Percentiles rank a stretch among this genome's conserved stretches.
Evolutionary conservation across 306 rosid species (phyloP).

Genomic region (Cucurbita ficifolia): DNA sequence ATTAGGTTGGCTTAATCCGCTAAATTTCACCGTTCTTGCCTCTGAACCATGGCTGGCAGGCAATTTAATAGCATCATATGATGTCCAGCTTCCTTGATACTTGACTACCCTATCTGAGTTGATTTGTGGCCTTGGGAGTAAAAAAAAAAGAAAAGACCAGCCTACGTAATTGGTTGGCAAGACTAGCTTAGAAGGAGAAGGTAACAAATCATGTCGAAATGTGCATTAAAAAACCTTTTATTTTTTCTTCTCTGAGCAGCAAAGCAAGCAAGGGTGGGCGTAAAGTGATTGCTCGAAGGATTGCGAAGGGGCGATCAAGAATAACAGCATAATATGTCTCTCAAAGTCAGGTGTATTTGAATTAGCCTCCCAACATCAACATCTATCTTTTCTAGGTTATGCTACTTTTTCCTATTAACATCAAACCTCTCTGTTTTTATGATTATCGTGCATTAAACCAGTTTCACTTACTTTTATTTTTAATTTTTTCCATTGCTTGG

Average conservation of each 20-base stretch:
- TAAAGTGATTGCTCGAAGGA: slow-evolving; percentile 76
- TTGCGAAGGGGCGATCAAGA: slow-evolving; percentile 78
- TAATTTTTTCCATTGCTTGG: neutral
- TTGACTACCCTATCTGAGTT: neutral
- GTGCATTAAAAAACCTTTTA: neutral
- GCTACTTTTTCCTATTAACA: neutral
- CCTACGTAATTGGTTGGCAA: neutral
- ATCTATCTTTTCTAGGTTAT: neutral
- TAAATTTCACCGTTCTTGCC: neutral
- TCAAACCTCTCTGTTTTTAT: neutral
- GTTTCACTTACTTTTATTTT: neutral
- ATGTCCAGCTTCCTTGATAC: neutral
- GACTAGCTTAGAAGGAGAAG: neutral
- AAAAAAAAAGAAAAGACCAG: neutral
- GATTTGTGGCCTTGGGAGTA: neutral
- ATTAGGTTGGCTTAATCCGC: neutral
- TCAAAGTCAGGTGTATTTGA: neutral
- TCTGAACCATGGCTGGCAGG: neutral
- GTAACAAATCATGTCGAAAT: neutral
- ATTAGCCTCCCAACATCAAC: neutral
- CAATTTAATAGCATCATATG: neutral
- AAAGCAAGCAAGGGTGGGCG: slow-evolving; percentile 95
- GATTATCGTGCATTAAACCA: neutral
- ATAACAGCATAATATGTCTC: slow-evolving; percentile 56
- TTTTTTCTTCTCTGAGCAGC: slow-evolving; percentile 35